Percentiles rank a stretch among this genome's conserved stretches.
Conservation (phyloP, 2,329 filamentous ascomycete genomes). For the Sclerotiophoma versabilis region DNA sequence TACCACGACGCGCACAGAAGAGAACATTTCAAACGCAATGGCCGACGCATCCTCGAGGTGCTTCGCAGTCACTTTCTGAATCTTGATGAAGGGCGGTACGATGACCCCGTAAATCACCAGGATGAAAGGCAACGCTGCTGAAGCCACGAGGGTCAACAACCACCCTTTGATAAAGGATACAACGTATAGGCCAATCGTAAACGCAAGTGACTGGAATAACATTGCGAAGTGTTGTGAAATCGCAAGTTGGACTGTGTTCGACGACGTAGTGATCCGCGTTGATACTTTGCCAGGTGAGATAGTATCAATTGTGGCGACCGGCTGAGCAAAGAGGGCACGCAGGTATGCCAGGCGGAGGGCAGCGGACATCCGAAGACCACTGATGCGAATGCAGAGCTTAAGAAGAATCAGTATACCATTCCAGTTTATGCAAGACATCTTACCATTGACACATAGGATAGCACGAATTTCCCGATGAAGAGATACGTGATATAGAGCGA, state of each 20-base stretch:
- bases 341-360: constrained; percentile 60
- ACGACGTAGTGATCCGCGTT: constrained; percentile 60
- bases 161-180: constrained; percentile 62
- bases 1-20: constrained; percentile 45
- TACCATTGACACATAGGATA: constrained; percentile 47
- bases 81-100: constrained; percentile 42
- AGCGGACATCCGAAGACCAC: constrained; percentile 59
- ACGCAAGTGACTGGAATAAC: constrained; percentile 50
- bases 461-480: constrained; percentile 46
- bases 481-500: constrained; percentile 43
- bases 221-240: constrained; percentile 62
- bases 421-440: not conserved
- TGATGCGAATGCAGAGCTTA: constrained; percentile 58
- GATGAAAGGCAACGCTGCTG: constrained; percentile 53
- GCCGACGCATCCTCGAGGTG: constrained; percentile 46
- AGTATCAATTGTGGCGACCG: constrained; percentile 57
- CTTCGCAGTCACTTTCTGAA: constrained; percentile 43
- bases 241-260: constrained; percentile 62
- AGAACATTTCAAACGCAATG: constrained; percentile 49
- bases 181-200: constrained; percentile 46
- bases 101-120: constrained; percentile 40
- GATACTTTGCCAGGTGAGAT: constrained; percentile 60
- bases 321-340: constrained; percentile 57
- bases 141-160: constrained; percentile 60
- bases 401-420: not conserved